Base-by-base conservation (phyloP, 106 monocot genomes). In the Dendrobium huoshanense region DNA sequence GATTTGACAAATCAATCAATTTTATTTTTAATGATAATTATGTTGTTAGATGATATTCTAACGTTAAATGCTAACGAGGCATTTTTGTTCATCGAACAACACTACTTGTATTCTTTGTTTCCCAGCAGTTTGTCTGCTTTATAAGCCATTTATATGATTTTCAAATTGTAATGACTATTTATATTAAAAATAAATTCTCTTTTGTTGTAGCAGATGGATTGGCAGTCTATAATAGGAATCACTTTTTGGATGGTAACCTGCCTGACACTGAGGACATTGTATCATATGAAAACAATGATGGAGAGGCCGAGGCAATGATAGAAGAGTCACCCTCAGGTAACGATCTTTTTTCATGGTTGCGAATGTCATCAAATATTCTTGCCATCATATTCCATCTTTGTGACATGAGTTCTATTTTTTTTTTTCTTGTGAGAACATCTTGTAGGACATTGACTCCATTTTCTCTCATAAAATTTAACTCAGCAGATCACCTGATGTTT, bases 291-390 rank as follows among this genome's bases (percentile, higher is more conserved):
- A 83, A 72, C 78, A 67, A 47, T 78, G 82, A 78, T 78, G 78
- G 20, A 15, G 82, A 83, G 41, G 78, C 78, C 40, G 82, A 78
- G 67, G 82, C 77, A 45, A 83, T 83, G 82, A 78, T 83, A 10
- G 82, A 83, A 42, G 74, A 74, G 43, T 72, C 82, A 40, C 82
- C 78, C 19, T 77, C 82, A 72, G 78, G 82, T 83, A 33, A 72
- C 54, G 17, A 3, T 67, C 13, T 9, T 25, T 72, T 75, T 56
- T 19, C 61, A 61, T 61, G 61, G 22, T 61, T 61, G 67, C 6
- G 24, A 20, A 4, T 48, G n/a, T 80, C 33, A 31, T 75, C 45
- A 54, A 31, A 70, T 80, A 17, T n/a, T n/a, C n/a, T n/a, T n/a
- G n/a, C n/a, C n/a, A n/a, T n/a, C n/a, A n/a, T n/a, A n/a, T n/a